These are phyloP conservation scores for Botrytis deweyae DNA, from an alignment of 2,329 filamentous ascomycete species.

Conservation along the genomic window DNA sequence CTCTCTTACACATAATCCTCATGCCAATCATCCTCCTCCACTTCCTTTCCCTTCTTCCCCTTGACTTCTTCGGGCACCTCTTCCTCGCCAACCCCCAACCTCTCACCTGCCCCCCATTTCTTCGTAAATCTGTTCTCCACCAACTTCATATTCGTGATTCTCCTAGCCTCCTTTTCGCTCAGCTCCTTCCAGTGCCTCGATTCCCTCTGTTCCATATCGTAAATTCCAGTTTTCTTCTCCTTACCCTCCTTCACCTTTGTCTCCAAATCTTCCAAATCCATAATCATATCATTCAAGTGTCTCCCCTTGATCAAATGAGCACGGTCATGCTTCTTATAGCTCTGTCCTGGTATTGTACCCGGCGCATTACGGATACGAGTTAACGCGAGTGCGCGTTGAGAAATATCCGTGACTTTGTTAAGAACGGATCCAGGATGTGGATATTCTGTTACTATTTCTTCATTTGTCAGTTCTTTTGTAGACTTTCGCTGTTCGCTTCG, in stretches of 20 bases:
- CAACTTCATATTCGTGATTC: constrained; percentile 9
- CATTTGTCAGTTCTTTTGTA: background rate
- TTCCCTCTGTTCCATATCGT: background rate
- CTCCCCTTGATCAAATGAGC: background rate
- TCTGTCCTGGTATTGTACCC: background rate
- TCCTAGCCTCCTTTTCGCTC: background rate
- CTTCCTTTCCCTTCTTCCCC: background rate
- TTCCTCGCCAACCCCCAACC: background rate
- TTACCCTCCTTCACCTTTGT: background rate
- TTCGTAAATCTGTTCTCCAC: background rate
- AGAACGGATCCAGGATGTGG: background rate
- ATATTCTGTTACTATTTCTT: background rate
- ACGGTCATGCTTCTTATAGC: background rate
- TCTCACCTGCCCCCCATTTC: background rate
- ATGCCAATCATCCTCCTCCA: constrained; percentile 5
- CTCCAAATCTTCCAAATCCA: constrained; percentile 16
- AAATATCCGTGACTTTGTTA: background rate
- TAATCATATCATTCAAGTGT: constrained; percentile 9
- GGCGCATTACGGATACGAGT: constrained; percentile 13
- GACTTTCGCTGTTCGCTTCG: background rate
- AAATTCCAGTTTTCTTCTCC: background rate
- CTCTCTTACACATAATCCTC: constrained; percentile 9
- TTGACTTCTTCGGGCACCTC: background rate
- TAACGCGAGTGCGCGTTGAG: background rate
- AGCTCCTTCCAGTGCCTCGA: background rate